These are phyloP conservation scores for Cyberlindnera maritima DNA, from an alignment of 805 yeast genomes.

Conservation along the genomic window DNA sequence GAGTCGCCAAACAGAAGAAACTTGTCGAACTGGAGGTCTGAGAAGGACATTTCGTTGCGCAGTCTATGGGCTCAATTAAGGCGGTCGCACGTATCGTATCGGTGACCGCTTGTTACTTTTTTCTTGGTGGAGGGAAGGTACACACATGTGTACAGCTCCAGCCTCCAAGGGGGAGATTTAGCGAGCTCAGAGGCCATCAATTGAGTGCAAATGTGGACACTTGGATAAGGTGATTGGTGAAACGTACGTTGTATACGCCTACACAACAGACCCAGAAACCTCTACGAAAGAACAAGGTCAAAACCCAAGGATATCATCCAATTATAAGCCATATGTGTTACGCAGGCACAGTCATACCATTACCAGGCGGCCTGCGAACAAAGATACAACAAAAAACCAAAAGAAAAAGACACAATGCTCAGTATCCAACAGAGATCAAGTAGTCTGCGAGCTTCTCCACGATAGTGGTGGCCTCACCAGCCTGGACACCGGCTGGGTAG, in stretches of 20 bases:
- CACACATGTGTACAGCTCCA: too few species aligned
- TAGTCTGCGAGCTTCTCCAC: constrained; percentile 97
- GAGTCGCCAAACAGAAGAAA: constrained; percentile 71
- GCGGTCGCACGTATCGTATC: too few species aligned
- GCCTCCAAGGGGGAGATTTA: too few species aligned
- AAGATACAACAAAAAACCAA: not conserved
- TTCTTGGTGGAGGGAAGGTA: too few species aligned
- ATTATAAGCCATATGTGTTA: not conserved
- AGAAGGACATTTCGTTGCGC: not conserved
- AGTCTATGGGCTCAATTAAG: too few species aligned
- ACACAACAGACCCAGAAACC: too few species aligned
- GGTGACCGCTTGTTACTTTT: too few species aligned
- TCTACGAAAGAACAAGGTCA: not conserved
- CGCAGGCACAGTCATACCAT: not conserved
- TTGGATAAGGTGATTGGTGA: not conserved
- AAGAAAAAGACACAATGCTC: constrained; percentile 12
- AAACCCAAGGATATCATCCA: not conserved
- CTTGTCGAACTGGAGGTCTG: constrained; percentile 31
- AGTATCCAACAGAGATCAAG: constrained; percentile 83
- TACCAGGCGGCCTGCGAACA: not conserved
- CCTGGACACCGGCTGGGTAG: constrained; percentile 85
- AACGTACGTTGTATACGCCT: too few species aligned
- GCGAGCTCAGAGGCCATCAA: too few species aligned
- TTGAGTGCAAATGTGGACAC: too few species aligned
- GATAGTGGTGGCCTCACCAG: constrained; percentile 93